phyloP scores from a whole-genome alignment of 148 eudicot species.

The Diospyros lotus region DNA sequence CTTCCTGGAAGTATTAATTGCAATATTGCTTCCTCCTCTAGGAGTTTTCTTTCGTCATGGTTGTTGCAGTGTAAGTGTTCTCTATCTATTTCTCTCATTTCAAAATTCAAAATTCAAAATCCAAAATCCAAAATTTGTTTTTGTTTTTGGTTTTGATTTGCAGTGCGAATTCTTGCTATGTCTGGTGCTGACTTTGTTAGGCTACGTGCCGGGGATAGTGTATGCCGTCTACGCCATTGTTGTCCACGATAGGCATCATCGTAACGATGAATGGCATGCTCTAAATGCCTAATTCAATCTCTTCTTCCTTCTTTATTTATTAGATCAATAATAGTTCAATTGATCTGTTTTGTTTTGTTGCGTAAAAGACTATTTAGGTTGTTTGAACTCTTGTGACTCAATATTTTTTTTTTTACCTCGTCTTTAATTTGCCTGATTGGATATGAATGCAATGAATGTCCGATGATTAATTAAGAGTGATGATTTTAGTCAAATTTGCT shows the following conservation, averaged over 20 bases:
- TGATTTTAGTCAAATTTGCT: no score
- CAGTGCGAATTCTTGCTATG: constrained; percentile 40
- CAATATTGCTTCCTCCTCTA: constrained; percentile 52
- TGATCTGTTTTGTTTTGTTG: not conserved
- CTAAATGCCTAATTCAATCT: constrained; percentile 1
- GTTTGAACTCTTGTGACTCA: no score
- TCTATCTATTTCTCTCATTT: not conserved
- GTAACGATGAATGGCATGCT: constrained; percentile 14
- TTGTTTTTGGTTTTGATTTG: constrained; percentile 3
- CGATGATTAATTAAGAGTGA: no score
- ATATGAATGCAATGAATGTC: no score
- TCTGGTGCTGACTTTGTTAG: constrained; percentile 30
- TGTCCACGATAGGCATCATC: constrained; percentile 13
- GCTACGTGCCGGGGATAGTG: constrained; percentile 41
- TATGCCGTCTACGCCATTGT: constrained; percentile 41
- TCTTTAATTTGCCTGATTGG: no score
- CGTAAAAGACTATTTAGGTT: no score
- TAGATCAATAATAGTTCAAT: no score
- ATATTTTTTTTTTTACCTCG: no score
- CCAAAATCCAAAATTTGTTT: no score
- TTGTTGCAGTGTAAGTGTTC: constrained; percentile 43
- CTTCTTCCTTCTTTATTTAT: not conserved
- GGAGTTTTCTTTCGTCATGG: constrained; percentile 65
- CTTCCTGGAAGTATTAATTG: constrained; percentile 48
- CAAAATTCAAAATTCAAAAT: not conserved